phyloP scores from a whole-genome alignment of 176 grass and related monocot genomes.

The Avena atlantica region DNA sequence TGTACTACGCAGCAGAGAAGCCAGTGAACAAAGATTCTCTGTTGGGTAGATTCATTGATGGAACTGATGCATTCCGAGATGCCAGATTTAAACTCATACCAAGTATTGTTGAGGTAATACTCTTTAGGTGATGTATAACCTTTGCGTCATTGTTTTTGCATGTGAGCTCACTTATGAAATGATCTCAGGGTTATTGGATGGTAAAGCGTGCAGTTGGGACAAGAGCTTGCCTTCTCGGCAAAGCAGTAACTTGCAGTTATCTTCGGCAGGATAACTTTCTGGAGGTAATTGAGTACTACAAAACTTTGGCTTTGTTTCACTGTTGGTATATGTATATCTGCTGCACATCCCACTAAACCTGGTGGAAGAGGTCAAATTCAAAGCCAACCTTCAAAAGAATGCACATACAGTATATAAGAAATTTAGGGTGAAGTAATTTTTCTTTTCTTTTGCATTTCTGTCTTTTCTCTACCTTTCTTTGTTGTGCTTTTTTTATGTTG shows the following conservation, averaged over 20 bases:
- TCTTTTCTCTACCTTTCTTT: not conserved
- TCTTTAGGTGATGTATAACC: slow-evolving; percentile 28
- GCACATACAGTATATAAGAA: not conserved
- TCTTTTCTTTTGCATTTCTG: not conserved
- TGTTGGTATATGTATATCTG: slow-evolving; percentile 2
- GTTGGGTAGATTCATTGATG: slow-evolving; percentile 85
- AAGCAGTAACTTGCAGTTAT: slow-evolving; percentile 96
- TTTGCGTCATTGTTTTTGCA: slow-evolving; percentile 20
- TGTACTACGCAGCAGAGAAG: slow-evolving; percentile 84
- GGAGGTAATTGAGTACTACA: slow-evolving; percentile 60
- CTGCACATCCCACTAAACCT: not conserved
- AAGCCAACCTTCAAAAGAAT: not conserved
- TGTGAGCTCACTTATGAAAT: slow-evolving; percentile 29
- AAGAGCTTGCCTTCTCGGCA: slow-evolving; percentile 95
- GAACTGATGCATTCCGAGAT: slow-evolving; percentile 84
- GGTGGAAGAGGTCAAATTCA: not conserved
- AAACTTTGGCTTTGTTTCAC: not conserved
- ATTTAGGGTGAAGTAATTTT: not conserved
- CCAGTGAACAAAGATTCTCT: slow-evolving; percentile 86
- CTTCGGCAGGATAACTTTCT: slow-evolving; percentile 93
- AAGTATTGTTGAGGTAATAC: slow-evolving; percentile 85
- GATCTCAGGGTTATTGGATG: slow-evolving; percentile 94
- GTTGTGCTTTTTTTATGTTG: slow-evolving; percentile 30
- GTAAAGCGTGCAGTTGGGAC: slow-evolving; percentile 97
- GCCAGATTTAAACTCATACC: slow-evolving; percentile 98